Base-by-base conservation (phyloP, 1,284 basidiomycete genomes). In the Puccinia coronata region DNA sequence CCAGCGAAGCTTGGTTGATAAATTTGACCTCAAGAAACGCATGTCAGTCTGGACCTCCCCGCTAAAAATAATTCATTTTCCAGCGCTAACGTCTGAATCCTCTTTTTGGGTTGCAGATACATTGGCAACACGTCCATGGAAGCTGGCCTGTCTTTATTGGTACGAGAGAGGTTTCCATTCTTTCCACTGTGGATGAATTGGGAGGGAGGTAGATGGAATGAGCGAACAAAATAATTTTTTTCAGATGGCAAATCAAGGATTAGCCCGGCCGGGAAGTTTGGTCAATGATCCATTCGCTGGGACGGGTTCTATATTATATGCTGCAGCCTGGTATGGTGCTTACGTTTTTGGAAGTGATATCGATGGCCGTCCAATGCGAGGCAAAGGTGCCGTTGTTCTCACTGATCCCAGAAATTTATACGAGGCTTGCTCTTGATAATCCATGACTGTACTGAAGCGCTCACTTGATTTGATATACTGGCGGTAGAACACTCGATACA, bases 111-210 rank as follows among this genome's bases (percentile, higher is more conserved):
- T 20, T 11, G n/a, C 67, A 78, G 76, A 69, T 78, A 94, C 86
- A 98, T 92, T 85, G 96, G 97, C 12, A 99, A 97, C 84, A 99
- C 97, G 0, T 94, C 93, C 84, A 99, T 99, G 97, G 96, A 98
- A 84, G 91, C 95, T 0, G 85, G 86, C n/a, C 69, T 85, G 23
- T 84, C 84, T 84, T 84, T 78, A 69, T 43, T 78, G 76, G 76
- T 78, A 53, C 47, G 25, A 73, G 41, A 57, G 36, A n/a, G 18
- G 11, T 12, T 6, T 23, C 34, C 18, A 3, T 43, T 36, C 25
- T 28, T 28, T n/a, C 2, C 23, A 84, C 28, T 83, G 16, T 20
- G 81, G n/a, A 47, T 16, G 43, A 47, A 47, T 47, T 47, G 43
- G 43, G 43, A 47, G 9, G 43, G 43, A 47, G 9, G 43, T 47